Percentiles rank a stretch among this genome's conserved stretches.
phyloP scores from a whole-genome alignment of 257 asterid genomes.

The Galeopsis tetrahit region DNA sequence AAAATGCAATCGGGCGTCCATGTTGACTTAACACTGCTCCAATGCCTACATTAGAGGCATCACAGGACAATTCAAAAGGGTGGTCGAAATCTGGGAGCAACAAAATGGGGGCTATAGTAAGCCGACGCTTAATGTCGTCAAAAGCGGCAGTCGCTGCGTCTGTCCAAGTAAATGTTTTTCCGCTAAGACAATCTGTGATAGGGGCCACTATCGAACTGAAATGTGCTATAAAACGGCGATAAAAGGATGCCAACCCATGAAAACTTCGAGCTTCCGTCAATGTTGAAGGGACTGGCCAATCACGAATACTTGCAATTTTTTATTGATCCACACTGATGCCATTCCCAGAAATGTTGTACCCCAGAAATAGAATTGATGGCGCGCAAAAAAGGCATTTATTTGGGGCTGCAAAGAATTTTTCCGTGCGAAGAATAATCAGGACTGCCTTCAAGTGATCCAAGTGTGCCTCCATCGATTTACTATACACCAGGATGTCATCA shows the following conservation, averaged over 20 bases:
- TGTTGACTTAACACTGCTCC: too few species aligned
- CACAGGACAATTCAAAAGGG: background rate
- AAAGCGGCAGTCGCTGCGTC: too few species aligned
- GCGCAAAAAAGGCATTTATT: background rate
- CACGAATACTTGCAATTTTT: background rate
- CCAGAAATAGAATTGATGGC: background rate
- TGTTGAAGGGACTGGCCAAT: background rate
- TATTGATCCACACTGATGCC: background rate
- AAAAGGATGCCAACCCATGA: slow-evolving; percentile 2
- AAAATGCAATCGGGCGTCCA: background rate
- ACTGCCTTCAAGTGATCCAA: too few species aligned
- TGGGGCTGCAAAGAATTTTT: background rate
- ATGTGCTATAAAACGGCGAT: background rate
- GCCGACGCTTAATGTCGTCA: background rate
- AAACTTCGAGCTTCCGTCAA: background rate
- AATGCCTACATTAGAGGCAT: too few species aligned
- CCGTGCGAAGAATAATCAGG: background rate
- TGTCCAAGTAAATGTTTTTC: too few species aligned
- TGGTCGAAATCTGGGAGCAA: background rate
- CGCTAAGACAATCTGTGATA: background rate
- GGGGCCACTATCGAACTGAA: background rate
- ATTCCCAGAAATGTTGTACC: background rate
- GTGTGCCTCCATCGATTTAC: too few species aligned
- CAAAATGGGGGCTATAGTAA: background rate
- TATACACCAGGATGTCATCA: too few species aligned